These are phyloP conservation scores for Rhizopus stolonifer DNA, from an alignment of 371 early-diverging fungal species.

Conservation along the genomic window DNA sequence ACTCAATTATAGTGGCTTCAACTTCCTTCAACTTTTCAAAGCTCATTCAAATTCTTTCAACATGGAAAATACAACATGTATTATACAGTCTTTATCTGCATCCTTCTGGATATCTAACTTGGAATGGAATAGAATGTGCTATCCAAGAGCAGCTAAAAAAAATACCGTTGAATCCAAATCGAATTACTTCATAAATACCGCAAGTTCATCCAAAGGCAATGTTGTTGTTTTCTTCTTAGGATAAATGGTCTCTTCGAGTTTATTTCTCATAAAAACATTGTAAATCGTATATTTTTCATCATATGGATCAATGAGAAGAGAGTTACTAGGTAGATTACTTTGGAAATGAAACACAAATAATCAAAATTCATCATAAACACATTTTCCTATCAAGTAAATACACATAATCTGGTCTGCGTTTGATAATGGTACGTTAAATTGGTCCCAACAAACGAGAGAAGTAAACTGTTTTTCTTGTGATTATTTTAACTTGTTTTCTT, in stretches of 20 bases:
- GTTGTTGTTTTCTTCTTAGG: neutral
- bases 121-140: neutral
- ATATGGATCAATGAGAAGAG: slow-evolving; percentile 7
- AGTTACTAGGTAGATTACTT: slow-evolving; percentile 6
- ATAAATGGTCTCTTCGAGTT: slow-evolving; percentile 2
- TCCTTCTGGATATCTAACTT: neutral
- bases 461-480: no score
- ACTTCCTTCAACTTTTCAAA: no score
- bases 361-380: no score
- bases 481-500: no score
- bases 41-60: no score
- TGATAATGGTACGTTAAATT: no score
- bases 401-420: no score
- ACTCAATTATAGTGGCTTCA: no score
- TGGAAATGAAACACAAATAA: slow-evolving; percentile 11
- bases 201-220: neutral
- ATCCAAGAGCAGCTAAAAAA: neutral
- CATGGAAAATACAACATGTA: no score
- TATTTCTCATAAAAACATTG: slow-evolving; percentile 4
- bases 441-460: no score
- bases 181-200: neutral
- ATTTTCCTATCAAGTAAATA: no score
- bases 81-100: neutral
- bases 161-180: neutral
- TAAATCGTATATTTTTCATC: slow-evolving; percentile 7